A percentile compares a stretch with the other conserved stretches of the same genome.
phyloP scores from a whole-genome alignment of 345 rosid genomes.

The Eucalyptus marginata region DNA sequence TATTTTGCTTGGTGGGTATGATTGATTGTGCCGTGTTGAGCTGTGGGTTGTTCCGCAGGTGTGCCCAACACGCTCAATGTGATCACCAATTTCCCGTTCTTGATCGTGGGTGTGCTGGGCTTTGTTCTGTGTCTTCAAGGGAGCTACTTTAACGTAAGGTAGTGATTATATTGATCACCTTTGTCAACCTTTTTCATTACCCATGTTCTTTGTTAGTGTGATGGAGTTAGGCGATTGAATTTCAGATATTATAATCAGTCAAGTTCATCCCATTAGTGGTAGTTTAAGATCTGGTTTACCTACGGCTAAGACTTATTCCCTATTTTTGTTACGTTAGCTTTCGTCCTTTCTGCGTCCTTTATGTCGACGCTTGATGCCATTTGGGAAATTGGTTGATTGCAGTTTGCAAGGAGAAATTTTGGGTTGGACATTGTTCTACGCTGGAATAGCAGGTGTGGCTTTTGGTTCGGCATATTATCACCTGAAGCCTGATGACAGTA shows the following conservation, averaged over 20 bases:
- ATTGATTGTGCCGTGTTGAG: neutral
- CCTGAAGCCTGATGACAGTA: conserved; percentile 64
- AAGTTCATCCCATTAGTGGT: neutral
- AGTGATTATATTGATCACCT: neutral
- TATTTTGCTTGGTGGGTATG: neutral
- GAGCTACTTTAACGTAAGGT: conserved; percentile 61
- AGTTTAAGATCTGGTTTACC: neutral
- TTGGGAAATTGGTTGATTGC: conserved; percentile 5
- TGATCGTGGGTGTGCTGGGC: conserved; percentile 71
- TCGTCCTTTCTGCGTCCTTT: neutral
- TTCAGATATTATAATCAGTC: neutral
- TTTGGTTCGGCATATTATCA: conserved; percentile 89
- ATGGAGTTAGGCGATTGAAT: neutral
- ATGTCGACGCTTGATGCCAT: neutral
- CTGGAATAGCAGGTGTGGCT: conserved; percentile 50
- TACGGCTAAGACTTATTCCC: neutral
- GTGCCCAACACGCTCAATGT: conserved; percentile 88
- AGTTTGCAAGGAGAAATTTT: conserved; percentile 68
- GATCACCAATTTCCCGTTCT: conserved; percentile 73
- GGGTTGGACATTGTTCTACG: conserved; percentile 78
- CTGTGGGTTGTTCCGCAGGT: conserved; percentile 30
- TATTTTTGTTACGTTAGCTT: neutral
- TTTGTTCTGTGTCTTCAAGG: conserved; percentile 63
- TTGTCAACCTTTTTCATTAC: neutral
- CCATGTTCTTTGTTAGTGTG: neutral